A percentile compares a stretch with the other conserved stretches of the same genome.
Evolutionary conservation across 2,329 filamentous ascomycete genomes (phyloP).

Genomic region (Dichotomopilus funicola): DNA sequence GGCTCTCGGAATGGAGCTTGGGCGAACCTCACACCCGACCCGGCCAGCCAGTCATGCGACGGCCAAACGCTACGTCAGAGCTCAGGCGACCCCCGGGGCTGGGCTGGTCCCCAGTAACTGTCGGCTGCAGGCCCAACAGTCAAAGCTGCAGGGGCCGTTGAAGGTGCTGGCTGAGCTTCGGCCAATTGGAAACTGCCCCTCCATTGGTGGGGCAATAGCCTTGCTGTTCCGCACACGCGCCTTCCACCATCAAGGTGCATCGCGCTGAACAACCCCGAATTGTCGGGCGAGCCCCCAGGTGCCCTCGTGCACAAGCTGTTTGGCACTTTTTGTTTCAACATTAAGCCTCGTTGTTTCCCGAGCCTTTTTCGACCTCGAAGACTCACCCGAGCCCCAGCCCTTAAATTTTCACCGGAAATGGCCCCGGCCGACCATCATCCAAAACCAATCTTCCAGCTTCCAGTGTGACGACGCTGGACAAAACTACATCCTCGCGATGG

Average conservation of each 20-base stretch:
- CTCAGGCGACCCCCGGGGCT: constrained; percentile 4
- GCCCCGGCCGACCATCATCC: not conserved
- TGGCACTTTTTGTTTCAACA: not conserved
- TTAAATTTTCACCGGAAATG: constrained; percentile 4
- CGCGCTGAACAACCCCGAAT: not conserved
- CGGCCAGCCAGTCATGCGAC: not conserved
- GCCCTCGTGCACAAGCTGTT: not conserved
- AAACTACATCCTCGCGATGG: constrained; percentile 51
- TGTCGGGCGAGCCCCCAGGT: not conserved
- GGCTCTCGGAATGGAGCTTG: too few relatives aligned
- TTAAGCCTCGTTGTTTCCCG: too few relatives aligned
- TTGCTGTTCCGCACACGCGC: constrained; percentile 9
- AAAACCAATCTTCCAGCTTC: not conserved
- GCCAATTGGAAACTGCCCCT: constrained; percentile 20
- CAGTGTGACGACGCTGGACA: not conserved
- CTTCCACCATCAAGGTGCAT: constrained; percentile 5
- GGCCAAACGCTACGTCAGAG: constrained; percentile 27
- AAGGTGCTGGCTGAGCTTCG: constrained; percentile 6
- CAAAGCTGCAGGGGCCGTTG: constrained; percentile 11
- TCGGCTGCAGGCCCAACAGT: not conserved
- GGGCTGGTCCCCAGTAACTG: too few relatives aligned
- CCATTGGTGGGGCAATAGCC: constrained; percentile 10
- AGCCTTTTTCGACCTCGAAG: not conserved
- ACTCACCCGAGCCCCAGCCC: not conserved
- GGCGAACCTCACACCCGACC: too few relatives aligned